A percentile compares a stretch with the other conserved stretches of the same genome.
These are phyloP conservation scores for Biscogniauxia sp. DNA, from an alignment of 2,329 filamentous ascomycete species.

Conservation along the genomic window DNA sequence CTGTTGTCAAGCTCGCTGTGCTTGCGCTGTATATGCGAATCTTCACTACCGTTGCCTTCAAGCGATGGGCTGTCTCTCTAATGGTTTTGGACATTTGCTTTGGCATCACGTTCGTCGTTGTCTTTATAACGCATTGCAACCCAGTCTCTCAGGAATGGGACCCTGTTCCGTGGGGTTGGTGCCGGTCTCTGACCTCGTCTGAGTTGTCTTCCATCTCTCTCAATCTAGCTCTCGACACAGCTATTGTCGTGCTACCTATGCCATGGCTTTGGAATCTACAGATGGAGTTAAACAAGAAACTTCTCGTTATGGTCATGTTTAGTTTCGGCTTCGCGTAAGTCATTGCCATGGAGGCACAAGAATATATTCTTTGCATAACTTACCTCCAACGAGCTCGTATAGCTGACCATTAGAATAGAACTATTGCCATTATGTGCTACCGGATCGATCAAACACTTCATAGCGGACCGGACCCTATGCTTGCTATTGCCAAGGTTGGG, in stretches of 20 bases:
- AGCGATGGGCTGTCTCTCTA: conserved; percentile 19
- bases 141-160: conserved; percentile 29
- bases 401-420: conserved; percentile 11
- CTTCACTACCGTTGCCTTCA: conserved; percentile 25
- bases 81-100: conserved; percentile 25
- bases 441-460: conserved; percentile 22
- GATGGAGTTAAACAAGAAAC: conserved; percentile 35
- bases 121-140: conserved; percentile 29
- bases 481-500: conserved; percentile 32
- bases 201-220: conserved; percentile 20
- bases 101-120: conserved; percentile 26
- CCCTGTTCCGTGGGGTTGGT: conserved; percentile 32
- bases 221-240: conserved; percentile 27
- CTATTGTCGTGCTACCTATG: conserved; percentile 39
- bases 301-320: conserved; percentile 29
- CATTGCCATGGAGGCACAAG: neutral
- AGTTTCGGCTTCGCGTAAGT: conserved; percentile 29
- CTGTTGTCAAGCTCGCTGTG: conserved; percentile 31
- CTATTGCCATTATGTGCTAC: conserved; percentile 38
- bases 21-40: conserved; percentile 29
- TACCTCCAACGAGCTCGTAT: too few species aligned
- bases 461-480: conserved; percentile 17
- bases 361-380: too few species aligned
- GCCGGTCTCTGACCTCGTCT: conserved; percentile 27
- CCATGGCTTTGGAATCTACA: conserved; percentile 41